Evolutionary conservation across 148 eudicot species (phyloP), one percentile per base, ranked within the genome.

Genomic region (Polygonum aviculare): DNA sequence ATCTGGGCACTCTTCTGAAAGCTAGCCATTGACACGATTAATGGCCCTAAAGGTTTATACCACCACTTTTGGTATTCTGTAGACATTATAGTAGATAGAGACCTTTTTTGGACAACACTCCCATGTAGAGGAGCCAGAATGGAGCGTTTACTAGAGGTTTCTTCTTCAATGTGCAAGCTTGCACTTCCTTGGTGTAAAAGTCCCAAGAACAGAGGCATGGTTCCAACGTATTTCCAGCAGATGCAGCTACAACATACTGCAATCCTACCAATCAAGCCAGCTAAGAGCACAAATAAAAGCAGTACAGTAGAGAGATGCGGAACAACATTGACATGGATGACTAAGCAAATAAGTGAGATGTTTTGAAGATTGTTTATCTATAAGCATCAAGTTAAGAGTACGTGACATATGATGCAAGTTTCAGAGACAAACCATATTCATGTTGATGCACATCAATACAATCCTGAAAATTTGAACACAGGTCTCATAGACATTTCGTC

Each of bases 121-220:
- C 88, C 87, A 12, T 90, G 78, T 73, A 93, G 74, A 48, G 88
- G 88, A 60, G 90, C 94, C 41, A 90, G 86, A 49, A 91, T 88
- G 52, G 87, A 81, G 80, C 98, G 81, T 67, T 82, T 55, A 49
- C 55, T 81, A 16, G 74, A 55, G 9, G 75, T 76, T 55, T 79
- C 84, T 75, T 88, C 87, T 78, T 91, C 98, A 18, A 80, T 54
- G 74, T 94, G 97, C 74, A 87, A 87, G 97, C 90, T 62, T 78
- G 77, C 21, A 94, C 88, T 16, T 90, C 89, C 81, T 90, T 94
- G 15, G 81, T 75, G 73, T 90, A 88, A 76, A 86, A 94, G 77
- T 94, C 97, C 98, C 98, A 94, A 5, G 97, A 92, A 79, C 98
- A 94, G 78, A 92, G 89, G 5, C 96, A 97, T 14, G 96, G 79